Conservation (phyloP, 352 stramenopile genomes). For the Phytophthora capsici region DNA sequence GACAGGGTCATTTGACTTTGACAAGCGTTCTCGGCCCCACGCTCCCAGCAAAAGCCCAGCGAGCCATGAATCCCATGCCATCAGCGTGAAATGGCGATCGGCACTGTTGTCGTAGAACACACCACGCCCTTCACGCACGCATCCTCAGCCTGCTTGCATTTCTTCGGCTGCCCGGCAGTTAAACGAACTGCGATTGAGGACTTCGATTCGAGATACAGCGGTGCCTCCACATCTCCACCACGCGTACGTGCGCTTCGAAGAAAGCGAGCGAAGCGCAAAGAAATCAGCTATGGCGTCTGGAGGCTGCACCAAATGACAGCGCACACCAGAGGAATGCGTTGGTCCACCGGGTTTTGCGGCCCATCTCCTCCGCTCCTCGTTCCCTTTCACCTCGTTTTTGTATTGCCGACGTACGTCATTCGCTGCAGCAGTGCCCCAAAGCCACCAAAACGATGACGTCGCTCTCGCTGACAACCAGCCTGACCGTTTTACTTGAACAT, state of each 20-base stretch:
- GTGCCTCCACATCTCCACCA: slow-evolving; percentile 5
- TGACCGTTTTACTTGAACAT: slow-evolving; percentile 19
- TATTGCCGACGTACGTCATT: slow-evolving; percentile 21
- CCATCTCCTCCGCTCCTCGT: slow-evolving; percentile 3
- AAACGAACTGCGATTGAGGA: not conserved
- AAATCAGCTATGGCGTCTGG: slow-evolving; percentile 20
- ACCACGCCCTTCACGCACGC: not conserved
- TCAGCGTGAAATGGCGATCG: not conserved
- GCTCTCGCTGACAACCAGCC: slow-evolving; percentile 23
- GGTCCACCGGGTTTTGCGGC: slow-evolving; percentile 15
- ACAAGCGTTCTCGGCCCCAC: slow-evolving; percentile 8
- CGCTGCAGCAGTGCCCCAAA: not conserved
- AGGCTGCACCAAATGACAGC: slow-evolving; percentile 4
- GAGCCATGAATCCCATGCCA: not conserved
- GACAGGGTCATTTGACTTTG: slow-evolving; percentile 3
- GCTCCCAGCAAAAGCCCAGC: not conserved
- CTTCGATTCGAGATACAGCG: not conserved
- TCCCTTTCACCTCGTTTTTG: slow-evolving; percentile 6
- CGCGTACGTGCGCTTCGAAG: slow-evolving; percentile 19
- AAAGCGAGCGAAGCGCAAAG: slow-evolving; percentile 29
- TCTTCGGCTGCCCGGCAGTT: not conserved
- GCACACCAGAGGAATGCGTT: slow-evolving; percentile 19
- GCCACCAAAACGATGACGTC: slow-evolving; percentile 29
- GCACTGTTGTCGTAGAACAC: not conserved
- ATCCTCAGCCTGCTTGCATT: not conserved